phyloP scores from a whole-genome alignment of 2,329 filamentous ascomycete species.

The Aureobasidium sp. region DNA sequence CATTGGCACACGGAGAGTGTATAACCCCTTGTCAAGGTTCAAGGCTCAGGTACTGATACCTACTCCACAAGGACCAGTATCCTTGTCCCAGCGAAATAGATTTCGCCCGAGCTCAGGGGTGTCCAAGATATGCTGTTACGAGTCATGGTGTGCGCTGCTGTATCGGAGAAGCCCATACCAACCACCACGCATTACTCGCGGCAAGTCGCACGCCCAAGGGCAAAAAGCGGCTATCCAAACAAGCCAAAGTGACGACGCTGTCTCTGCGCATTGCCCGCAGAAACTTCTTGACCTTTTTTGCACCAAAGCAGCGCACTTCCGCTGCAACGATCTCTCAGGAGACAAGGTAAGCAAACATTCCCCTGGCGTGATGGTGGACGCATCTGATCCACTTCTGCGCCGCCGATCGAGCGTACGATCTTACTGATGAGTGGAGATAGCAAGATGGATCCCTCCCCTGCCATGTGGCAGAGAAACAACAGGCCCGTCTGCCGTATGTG shows the following conservation, averaged over 20 bases:
- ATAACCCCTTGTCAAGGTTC: neutral
- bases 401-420: neutral
- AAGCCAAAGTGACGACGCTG: neutral
- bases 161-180: neutral
- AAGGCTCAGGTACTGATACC: neutral
- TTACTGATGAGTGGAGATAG: neutral
- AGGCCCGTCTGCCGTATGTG: constrained; percentile 7
- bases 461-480: neutral
- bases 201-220: neutral
- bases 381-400: neutral
- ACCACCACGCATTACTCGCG: neutral
- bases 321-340: neutral
- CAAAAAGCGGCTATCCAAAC: neutral
- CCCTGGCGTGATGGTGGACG: neutral
- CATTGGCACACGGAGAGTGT: neutral
- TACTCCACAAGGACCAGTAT: neutral
- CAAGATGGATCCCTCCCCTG: neutral
- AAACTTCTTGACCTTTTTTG: neutral
- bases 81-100: too few relatives aligned
- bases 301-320: neutral
- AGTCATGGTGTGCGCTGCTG: neutral
- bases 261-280: neutral
- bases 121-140: neutral
- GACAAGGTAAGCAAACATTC: constrained; percentile 2
- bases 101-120: neutral